Base-by-base conservation (phyloP, 176 grass and related monocot species). In the Alopecurus myosuroides region DNA sequence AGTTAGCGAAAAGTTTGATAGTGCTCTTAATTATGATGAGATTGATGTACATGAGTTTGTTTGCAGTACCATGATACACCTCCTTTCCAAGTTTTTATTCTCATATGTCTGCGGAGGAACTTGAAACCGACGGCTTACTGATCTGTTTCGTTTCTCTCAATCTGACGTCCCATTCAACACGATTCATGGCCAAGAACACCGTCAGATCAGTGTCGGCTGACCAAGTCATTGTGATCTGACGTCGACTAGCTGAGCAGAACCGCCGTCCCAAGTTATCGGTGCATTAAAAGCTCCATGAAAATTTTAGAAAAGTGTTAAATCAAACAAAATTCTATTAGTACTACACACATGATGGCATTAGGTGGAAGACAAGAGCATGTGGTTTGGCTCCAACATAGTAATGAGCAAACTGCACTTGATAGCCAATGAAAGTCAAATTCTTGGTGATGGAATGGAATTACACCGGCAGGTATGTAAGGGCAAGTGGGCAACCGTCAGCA, bases 351-450 rank as follows among this genome's bases (percentile, higher is more conserved):
- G 33, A 81, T 18, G 11, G 30, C 34, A 34, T 44, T 33, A 31
- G 33, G 69, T 62, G 81, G 69, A 84, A 19, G 53, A 53, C 48
- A 76, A 53, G 45, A 73, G 55, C 55, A 19, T 18, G 70, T 62
- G 53, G 0, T 42, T 63, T 49, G 30, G 40, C 41, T 62, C 81
- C 39, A 74, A 13, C 36, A 74, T 25, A n/a, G 40, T n/a, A 11
- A 66, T 3, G 61, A 69, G 1, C 30, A 81, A 81, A 53, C 31
- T 84, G 82, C 70, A 84, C 56, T 84, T 84, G 70, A 50, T 76
- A 29, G 23, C 82, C 82, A 49, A 46, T 76, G 56, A 11, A 64
- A 36, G 41, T 84, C 70, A 63, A 63, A 49, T 49, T 28, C 30
- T 63, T 36, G 52, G 68, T 46, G 80, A 55, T 4, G 6, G 25